Base-by-base conservation (phyloP, 306 rosid species). In the Calophaca sinica region DNA sequence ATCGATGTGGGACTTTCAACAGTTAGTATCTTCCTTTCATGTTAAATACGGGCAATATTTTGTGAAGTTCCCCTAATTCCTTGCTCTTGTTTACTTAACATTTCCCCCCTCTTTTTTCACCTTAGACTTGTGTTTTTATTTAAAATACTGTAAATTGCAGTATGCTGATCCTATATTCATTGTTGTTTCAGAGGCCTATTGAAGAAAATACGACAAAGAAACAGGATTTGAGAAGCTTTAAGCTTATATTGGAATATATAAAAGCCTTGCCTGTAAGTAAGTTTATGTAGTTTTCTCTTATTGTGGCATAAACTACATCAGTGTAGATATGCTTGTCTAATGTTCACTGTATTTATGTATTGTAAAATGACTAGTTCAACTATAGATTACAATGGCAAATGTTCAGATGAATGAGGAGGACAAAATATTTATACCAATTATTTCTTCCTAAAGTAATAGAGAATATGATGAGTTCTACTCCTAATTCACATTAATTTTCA, bases 201-300 rank as follows among this genome's bases (percentile, higher is more conserved):
- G 97, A 90, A 79, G 89, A 70, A 68, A 78, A 92, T 50, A 50
- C 82, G 6, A 75, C 79, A 15, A 68, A 3, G 72, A 79, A 82
- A 41, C 94, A 94, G 88, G 98, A 94, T 79, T 81, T 84, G 77
- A 89, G 98, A 85, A 91, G 96, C 88, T 94, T 94, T 85, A 79
- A 87, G 86, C 96, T 94, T 76, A 88, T 90, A 73, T 64, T 94
- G 81, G 98, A 94, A 66, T 94, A 90, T 83, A 86, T 94, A 75
- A 94, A 94, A 84, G 98, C 98, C 82, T 76, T 91, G 82, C 98
- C 98, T 55, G 97, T 94, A 88, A 73, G 97, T 83, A 67, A 51
- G 70, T 39, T 26, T 31, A 15, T 78, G 31, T 62, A 32, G 12
- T 75, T 51, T 75, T 44, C 6, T 72, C 65, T 31, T 41, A 7